A percentile compares a stretch with the other conserved stretches of the same genome.
Evolutionary conservation across 345 rosid species (phyloP).

Genomic region (Eucalyptus microcorys): DNA sequence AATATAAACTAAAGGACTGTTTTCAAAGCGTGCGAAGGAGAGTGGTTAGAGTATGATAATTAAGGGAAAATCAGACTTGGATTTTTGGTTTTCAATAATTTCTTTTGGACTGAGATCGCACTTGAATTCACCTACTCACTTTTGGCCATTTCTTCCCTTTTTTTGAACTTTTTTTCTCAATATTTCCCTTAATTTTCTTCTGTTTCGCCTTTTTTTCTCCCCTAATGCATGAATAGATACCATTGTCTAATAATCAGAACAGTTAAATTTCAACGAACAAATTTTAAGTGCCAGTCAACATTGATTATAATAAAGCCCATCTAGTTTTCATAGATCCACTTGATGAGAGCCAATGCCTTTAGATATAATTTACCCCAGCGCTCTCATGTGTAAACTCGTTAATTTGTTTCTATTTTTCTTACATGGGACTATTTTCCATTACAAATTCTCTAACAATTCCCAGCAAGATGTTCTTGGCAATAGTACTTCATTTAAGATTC

Average conservation of each 20-base stretch:
- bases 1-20: background rate
- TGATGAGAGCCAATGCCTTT: background rate
- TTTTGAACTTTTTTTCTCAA: background rate
- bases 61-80: background rate
- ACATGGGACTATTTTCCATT: background rate
- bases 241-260: accelerated
- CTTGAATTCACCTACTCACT: background rate
- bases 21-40: background rate
- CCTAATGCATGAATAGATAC: background rate
- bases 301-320: background rate
- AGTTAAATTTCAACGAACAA: background rate
- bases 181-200: background rate
- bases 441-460: background rate
- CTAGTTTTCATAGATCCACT: background rate
- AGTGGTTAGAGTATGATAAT: too few species aligned
- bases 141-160: background rate
- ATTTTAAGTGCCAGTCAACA: background rate
- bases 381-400: background rate
- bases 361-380: background rate
- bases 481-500: background rate
- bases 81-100: background rate
- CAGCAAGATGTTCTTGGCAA: background rate
- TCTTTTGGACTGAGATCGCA: background rate
- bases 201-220: background rate
- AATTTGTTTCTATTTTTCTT: background rate